Conservation (phyloP, 345 rosid species). For the Euphorbia pulcherrima region DNA sequence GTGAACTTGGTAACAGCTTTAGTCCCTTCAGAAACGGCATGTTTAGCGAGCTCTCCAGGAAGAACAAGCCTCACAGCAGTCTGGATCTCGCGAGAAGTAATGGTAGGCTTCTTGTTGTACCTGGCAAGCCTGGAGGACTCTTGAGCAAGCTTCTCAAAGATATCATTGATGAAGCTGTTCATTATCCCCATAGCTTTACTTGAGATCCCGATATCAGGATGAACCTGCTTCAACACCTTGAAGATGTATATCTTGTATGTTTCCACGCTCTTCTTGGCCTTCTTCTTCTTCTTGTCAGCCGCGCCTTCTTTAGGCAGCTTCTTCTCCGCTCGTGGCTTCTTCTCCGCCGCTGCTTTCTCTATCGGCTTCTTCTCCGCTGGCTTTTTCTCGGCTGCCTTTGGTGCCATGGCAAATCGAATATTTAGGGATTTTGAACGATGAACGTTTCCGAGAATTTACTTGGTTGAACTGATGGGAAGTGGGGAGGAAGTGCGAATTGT, state of each 20-base stretch:
- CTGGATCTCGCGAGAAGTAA: constrained; percentile 30
- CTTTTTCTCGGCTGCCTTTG: constrained; percentile 29
- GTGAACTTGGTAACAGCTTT: constrained; percentile 34
- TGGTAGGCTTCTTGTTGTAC: constrained; percentile 29
- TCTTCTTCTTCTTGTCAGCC: constrained; percentile 26
- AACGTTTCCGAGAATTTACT: neutral
- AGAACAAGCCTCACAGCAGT: constrained; percentile 25
- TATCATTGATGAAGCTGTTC: constrained; percentile 28
- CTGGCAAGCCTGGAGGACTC: constrained; percentile 24
- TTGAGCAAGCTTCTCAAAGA: constrained; percentile 28
- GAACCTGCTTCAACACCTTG: constrained; percentile 30
- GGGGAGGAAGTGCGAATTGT: neutral
- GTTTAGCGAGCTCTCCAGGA: constrained; percentile 31
- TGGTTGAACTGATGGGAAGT: rapidly evolving
- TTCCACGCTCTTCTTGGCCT: constrained; percentile 25
- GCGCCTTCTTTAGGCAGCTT: constrained; percentile 25
- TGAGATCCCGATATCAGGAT: constrained; percentile 26
- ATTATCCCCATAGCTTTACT: constrained; percentile 32
- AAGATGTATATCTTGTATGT: constrained; percentile 29
- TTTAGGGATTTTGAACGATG: too few relatives aligned
- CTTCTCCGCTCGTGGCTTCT: constrained; percentile 30
- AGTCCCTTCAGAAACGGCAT: constrained; percentile 30
- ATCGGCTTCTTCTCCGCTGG: constrained; percentile 29
- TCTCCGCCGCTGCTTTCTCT: constrained; percentile 25
- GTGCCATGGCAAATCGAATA: constrained; percentile 16